phyloP scores from a whole-genome alignment of 1,139 yeast genomes.

The Wickerhamomyces sp. region DNA sequence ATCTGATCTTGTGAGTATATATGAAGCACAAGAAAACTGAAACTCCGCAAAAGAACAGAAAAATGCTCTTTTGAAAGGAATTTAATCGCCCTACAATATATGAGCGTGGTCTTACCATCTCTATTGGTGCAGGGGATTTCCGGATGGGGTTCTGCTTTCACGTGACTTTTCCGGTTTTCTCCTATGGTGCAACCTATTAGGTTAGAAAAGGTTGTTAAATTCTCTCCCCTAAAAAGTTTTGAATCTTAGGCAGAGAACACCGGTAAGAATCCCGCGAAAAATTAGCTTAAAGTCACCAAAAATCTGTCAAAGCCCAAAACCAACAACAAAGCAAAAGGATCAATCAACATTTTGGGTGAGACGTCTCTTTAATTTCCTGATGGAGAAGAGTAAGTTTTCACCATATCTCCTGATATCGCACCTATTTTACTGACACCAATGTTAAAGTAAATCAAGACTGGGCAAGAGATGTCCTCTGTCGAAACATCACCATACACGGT shows the following conservation, averaged over 20 bases:
- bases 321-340: neutral
- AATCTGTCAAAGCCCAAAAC: neutral
- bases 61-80: too few relatives aligned
- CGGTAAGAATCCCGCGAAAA: too few relatives aligned
- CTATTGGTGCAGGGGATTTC: neutral
- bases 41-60: neutral
- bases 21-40: neutral
- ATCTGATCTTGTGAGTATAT: neutral
- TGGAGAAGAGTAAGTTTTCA: constrained; percentile 12
- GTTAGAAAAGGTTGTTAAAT: too few relatives aligned
- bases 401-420: neutral
- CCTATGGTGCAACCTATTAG: too few relatives aligned
- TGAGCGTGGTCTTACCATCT: too few relatives aligned
- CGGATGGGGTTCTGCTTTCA: neutral
- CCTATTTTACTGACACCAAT: constrained; percentile 6
- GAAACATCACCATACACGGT: constrained; percentile 83
- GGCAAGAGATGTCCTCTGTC: constrained; percentile 80
- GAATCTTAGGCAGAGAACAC: too few relatives aligned
- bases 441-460: constrained; percentile 29
- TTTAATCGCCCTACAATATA: too few relatives aligned
- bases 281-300: neutral
- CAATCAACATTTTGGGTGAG: neutral
- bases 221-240: too few relatives aligned
- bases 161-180: neutral
- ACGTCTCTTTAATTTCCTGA: neutral